Conservation (phyloP, 345 rosid species). For the Citrus inodora region DNA sequence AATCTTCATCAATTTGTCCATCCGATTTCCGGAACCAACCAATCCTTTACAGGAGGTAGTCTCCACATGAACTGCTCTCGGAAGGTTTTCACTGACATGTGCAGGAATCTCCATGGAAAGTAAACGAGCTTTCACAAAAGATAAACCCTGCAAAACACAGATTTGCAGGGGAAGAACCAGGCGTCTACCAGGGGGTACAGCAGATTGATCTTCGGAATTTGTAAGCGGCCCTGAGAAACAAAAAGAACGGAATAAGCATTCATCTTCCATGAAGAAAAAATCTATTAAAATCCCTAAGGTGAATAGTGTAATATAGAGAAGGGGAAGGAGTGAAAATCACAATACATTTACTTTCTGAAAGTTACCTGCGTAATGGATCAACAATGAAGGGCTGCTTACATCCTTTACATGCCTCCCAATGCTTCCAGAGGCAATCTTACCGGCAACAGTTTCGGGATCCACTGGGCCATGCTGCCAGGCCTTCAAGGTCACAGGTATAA, state of each 20-base stretch:
- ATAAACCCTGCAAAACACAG: slow-evolving; percentile 86
- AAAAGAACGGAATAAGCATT: slow-evolving; percentile 10
- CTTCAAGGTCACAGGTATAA: slow-evolving; percentile 76
- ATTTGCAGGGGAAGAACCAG: slow-evolving; percentile 85
- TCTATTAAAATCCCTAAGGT: neutral
- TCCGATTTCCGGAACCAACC: slow-evolving; percentile 45
- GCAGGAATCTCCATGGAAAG: slow-evolving; percentile 99
- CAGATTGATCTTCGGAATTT: slow-evolving; percentile 47
- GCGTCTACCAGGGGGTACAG: slow-evolving; percentile 81
- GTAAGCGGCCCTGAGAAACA: slow-evolving; percentile 57
- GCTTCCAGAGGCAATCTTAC: slow-evolving; percentile 54
- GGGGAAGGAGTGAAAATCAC: neutral
- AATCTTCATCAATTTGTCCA: slow-evolving; percentile 78
- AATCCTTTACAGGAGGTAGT: slow-evolving; percentile 33
- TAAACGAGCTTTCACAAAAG: slow-evolving; percentile 88
- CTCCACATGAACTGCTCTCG: slow-evolving; percentile 30
- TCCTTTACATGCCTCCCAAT: slow-evolving; percentile 68
- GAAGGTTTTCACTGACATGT: slow-evolving; percentile 65
- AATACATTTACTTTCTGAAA: neutral
- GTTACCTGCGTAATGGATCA: slow-evolving; percentile 90
- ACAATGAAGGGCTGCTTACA: slow-evolving; percentile 70
- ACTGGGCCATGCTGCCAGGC: slow-evolving; percentile 81
- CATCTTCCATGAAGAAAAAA: neutral
- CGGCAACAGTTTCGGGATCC: slow-evolving; percentile 56
- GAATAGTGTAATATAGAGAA: neutral